A percentile compares a stretch with the other conserved stretches of the same genome.
Evolutionary conservation across 805 yeast genomes (phyloP).

Genomic region (Candida tammaniensis): DNA sequence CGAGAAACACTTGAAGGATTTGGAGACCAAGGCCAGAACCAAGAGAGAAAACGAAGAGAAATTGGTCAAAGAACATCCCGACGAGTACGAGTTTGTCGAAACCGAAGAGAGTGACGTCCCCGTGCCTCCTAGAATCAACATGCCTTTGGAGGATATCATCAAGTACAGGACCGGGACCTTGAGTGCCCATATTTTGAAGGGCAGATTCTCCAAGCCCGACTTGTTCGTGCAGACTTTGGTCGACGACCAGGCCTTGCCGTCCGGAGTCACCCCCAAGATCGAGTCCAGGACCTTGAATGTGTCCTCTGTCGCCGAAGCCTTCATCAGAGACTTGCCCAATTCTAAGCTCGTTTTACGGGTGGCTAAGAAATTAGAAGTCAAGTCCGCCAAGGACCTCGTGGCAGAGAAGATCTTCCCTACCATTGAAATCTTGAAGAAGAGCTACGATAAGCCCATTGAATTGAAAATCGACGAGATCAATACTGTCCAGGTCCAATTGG

Average conservation of each 20-base stretch:
- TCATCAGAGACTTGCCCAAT: constrained; percentile 68
- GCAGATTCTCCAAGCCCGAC: constrained; percentile 47
- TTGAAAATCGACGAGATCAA: constrained; percentile 42
- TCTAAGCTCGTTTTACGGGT: constrained; percentile 57
- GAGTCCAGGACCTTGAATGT: constrained; percentile 43
- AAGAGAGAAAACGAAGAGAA: constrained; percentile 50
- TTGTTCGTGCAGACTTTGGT: constrained; percentile 55
- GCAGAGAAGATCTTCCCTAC: constrained; percentile 51
- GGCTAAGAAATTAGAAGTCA: constrained; percentile 50
- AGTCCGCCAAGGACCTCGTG: constrained; percentile 46
- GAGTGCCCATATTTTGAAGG: constrained; percentile 51
- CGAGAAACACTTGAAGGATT: constrained; percentile 32
- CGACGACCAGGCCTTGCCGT: constrained; percentile 64
- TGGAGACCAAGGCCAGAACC: constrained; percentile 35
- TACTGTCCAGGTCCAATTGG: constrained; percentile 47
- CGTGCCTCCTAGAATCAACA: constrained; percentile 39
- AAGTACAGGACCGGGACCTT: constrained; percentile 62
- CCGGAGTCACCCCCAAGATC: constrained; percentile 49
- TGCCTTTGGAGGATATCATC: constrained; percentile 52
- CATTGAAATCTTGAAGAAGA: constrained; percentile 49
- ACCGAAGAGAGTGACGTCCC: constrained; percentile 35
- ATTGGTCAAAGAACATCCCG: constrained; percentile 54
- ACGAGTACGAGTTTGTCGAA: constrained; percentile 63
- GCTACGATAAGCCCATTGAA: constrained; percentile 45
- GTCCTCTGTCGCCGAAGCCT: constrained; percentile 53